These are phyloP conservation scores for Penicillium paxilli DNA, from an alignment of 495 filamentous ascomycete species.

Conservation along the genomic window DNA sequence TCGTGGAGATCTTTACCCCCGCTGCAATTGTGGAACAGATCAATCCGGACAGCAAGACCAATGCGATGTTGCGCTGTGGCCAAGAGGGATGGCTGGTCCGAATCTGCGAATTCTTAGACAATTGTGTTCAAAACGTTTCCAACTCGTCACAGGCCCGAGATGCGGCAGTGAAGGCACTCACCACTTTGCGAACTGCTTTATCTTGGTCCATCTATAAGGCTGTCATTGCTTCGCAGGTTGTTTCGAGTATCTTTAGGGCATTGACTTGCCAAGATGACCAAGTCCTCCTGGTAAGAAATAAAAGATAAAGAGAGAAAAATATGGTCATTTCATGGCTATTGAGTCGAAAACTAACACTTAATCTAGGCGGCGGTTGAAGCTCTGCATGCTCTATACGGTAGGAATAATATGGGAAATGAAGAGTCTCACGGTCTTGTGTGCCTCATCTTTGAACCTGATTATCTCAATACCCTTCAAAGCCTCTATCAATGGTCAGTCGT, in stretches of 20 bases:
- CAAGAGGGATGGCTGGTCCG: constrained; percentile 85
- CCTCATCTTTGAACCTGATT: constrained; percentile 71
- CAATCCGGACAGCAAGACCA: constrained; percentile 65
- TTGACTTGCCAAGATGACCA: constrained; percentile 71
- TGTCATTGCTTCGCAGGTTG: constrained; percentile 65
- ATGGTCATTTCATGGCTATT: too few species aligned
- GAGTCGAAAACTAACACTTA: background rate
- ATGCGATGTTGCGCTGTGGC: constrained; percentile 65
- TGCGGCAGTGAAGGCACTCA: constrained; percentile 69
- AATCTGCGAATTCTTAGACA: constrained; percentile 69
- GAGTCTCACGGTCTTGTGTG: constrained; percentile 78
- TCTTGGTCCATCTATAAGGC: constrained; percentile 85
- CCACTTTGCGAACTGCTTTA: constrained; percentile 72
- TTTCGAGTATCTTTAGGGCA: constrained; percentile 70
- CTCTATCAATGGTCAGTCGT: constrained; percentile 83
- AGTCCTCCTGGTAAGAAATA: constrained; percentile 67
- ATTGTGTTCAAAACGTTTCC: constrained; percentile 67
- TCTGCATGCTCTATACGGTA: constrained; percentile 76
- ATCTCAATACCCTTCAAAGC: constrained; percentile 68
- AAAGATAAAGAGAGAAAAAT: too few species aligned
- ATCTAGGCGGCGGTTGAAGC: constrained; percentile 78
- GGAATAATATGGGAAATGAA: constrained; percentile 69
- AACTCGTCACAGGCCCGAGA: constrained; percentile 61
- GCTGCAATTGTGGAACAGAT: constrained; percentile 68
- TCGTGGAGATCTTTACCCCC: constrained; percentile 91